Conservation (phyloP, 2,329 filamentous ascomycete species). For the Thelonectria blattea region DNA sequence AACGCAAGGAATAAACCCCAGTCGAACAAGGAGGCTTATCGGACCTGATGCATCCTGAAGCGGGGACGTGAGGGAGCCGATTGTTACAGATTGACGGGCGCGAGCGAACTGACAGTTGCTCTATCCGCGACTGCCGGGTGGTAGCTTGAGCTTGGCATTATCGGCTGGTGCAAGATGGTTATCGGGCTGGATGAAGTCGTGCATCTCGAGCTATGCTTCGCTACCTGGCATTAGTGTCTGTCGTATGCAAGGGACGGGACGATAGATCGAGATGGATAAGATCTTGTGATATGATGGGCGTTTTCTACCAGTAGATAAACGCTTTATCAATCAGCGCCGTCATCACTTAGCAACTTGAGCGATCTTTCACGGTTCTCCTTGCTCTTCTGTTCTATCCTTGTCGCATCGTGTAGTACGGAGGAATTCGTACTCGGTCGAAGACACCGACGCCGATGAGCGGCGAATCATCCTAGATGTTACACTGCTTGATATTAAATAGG, state of each 20-base stretch:
- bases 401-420: background rate
- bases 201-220: background rate
- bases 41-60: slow-evolving; percentile 2
- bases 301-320: background rate
- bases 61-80: background rate
- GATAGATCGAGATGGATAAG: slow-evolving; percentile 1
- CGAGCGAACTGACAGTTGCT: background rate
- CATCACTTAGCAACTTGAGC: background rate
- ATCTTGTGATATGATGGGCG: background rate
- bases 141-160: background rate
- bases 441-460: background rate
- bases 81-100: background rate
- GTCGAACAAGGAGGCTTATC: background rate
- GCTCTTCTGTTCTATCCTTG: background rate
- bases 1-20: background rate
- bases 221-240: background rate
- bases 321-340: background rate
- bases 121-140: background rate
- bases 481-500: background rate
- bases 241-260: background rate
- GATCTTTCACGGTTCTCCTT: background rate
- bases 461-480: background rate
- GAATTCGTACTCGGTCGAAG: too few relatives aligned
- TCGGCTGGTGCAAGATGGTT: background rate
- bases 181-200: background rate